These are phyloP conservation scores for Bremia lactucae DNA, from an alignment of 352 stramenopile species.

Conservation along the genomic window DNA sequence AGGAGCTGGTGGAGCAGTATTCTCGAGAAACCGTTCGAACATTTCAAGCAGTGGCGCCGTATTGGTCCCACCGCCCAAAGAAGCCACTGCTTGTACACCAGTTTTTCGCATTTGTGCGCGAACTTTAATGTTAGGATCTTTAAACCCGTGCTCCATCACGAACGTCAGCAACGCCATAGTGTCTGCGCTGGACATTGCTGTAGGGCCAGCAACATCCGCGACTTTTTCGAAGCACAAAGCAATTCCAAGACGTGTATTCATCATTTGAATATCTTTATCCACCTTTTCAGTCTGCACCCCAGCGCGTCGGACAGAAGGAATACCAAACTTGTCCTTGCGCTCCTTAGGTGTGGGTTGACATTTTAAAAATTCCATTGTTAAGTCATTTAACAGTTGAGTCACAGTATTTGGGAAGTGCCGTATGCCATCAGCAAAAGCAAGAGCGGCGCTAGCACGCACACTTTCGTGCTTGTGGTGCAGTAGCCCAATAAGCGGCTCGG, in stretches of 20 bases:
- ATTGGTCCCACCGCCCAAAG: slow-evolving; percentile 51
- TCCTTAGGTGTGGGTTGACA: slow-evolving; percentile 45
- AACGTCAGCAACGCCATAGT: slow-evolving; percentile 67
- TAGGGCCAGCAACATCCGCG: slow-evolving; percentile 19
- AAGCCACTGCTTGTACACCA: slow-evolving; percentile 66
- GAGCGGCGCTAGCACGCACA: slow-evolving; percentile 66
- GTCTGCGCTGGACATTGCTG: slow-evolving; percentile 40
- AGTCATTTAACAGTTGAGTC: slow-evolving; percentile 49
- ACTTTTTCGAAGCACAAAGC: slow-evolving; percentile 69
- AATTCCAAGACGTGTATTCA: slow-evolving; percentile 63
- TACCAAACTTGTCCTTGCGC: slow-evolving; percentile 61
- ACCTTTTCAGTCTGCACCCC: slow-evolving; percentile 31
- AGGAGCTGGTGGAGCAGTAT: slow-evolving; percentile 24
- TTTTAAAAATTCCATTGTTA: slow-evolving; percentile 56
- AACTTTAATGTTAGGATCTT: slow-evolving; percentile 57
- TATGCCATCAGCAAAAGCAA: slow-evolving; percentile 75
- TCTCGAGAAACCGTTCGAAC: slow-evolving; percentile 68
- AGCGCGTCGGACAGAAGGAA: slow-evolving; percentile 49
- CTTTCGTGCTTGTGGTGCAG: slow-evolving; percentile 66
- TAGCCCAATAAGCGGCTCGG: slow-evolving; percentile 49
- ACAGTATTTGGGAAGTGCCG: slow-evolving; percentile 67
- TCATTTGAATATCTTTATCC: slow-evolving; percentile 44
- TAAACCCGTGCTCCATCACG: slow-evolving; percentile 69
- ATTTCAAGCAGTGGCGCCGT: slow-evolving; percentile 56
- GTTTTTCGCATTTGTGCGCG: slow-evolving; percentile 81